phyloP scores from a whole-genome alignment of 2,329 filamentous ascomycete species.

The Pseudopithomyces maydicus region DNA sequence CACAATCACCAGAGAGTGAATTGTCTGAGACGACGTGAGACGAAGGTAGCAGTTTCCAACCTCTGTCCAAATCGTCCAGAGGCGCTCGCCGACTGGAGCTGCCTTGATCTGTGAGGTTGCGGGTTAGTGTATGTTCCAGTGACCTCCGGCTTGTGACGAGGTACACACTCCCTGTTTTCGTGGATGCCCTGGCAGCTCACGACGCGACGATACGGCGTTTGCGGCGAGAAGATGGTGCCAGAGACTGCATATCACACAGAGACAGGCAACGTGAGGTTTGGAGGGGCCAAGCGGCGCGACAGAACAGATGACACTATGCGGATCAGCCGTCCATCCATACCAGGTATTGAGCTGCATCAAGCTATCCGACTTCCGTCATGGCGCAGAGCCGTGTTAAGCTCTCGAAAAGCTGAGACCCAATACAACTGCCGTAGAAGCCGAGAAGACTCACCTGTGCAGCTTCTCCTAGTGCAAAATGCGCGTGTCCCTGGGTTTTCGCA shows the following conservation, averaged over 20 bases:
- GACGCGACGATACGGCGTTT: slow-evolving; percentile 12
- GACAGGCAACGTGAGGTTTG: slow-evolving; percentile 5
- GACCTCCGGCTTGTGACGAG: no score
- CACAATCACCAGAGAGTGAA: not conserved
- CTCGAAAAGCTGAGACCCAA: not conserved
- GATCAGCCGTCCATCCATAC: slow-evolving; percentile 17
- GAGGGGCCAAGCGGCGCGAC: slow-evolving; percentile 18
- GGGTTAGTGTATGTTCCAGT: no score
- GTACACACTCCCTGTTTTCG: no score
- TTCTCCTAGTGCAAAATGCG: not conserved
- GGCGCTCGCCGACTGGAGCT: no score
- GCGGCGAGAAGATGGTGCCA: slow-evolving; percentile 13
- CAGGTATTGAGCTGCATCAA: slow-evolving; percentile 15
- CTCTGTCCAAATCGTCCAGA: no score
- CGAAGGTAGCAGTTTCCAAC: not conserved
- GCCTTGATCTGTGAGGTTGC: no score
- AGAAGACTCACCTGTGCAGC: slow-evolving; percentile 1
- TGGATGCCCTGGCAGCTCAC: slow-evolving; percentile 4
- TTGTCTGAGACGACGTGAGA: not conserved
- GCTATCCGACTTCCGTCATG: slow-evolving; percentile 6
- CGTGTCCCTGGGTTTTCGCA: not conserved
- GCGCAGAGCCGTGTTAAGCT: slow-evolving; percentile 10
- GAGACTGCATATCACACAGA: slow-evolving; percentile 16
- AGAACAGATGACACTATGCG: slow-evolving; percentile 27
- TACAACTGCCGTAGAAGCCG: not conserved